These are phyloP conservation scores for Infundibulicybe gibba DNA, from an alignment of 768 basidiomycete species.

Conservation along the genomic window DNA sequence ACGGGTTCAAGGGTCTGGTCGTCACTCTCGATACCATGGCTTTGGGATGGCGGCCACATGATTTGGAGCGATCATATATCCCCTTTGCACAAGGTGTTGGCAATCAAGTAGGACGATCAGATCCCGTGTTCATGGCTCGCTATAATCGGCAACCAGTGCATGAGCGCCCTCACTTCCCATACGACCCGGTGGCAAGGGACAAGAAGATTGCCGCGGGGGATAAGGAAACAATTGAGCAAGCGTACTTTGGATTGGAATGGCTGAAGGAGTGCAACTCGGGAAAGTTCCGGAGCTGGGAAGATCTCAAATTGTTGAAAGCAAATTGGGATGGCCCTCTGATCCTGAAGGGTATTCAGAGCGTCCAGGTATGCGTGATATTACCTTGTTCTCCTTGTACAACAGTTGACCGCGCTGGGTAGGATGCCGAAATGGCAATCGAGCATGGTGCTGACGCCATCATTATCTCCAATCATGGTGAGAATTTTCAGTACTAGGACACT, in stretches of 20 bases:
- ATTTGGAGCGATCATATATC: slow-evolving; percentile 59
- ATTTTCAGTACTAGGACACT: background rate
- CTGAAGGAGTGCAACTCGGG: slow-evolving; percentile 62
- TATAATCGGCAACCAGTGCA: slow-evolving; percentile 42
- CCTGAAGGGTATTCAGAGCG: slow-evolving; percentile 73
- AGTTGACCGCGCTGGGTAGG: slow-evolving; percentile 23
- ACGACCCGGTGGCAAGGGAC: slow-evolving; percentile 47
- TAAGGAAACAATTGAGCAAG: slow-evolving; percentile 28
- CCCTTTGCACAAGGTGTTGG: slow-evolving; percentile 69
- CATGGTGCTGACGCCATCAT: slow-evolving; percentile 68
- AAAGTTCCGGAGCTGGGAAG: slow-evolving; percentile 63
- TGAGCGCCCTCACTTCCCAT: slow-evolving; percentile 50
- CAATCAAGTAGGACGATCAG: slow-evolving; percentile 62
- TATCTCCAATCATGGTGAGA: slow-evolving; percentile 75
- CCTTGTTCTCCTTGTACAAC: background rate
- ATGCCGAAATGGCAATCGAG: slow-evolving; percentile 68
- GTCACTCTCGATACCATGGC: slow-evolving; percentile 75
- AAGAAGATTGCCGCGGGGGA: slow-evolving; percentile 44
- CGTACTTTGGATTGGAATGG: slow-evolving; percentile 59
- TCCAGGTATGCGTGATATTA: slow-evolving; percentile 37
- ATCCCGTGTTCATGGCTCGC: slow-evolving; percentile 75
- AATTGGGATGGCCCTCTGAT: slow-evolving; percentile 79
- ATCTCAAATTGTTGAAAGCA: slow-evolving; percentile 61
- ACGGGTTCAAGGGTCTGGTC: slow-evolving; percentile 68
- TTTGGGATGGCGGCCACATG: slow-evolving; percentile 76